Conservation (phyloP, 495 filamentous ascomycete genomes). For the Aspergillus carlsbadensis region DNA sequence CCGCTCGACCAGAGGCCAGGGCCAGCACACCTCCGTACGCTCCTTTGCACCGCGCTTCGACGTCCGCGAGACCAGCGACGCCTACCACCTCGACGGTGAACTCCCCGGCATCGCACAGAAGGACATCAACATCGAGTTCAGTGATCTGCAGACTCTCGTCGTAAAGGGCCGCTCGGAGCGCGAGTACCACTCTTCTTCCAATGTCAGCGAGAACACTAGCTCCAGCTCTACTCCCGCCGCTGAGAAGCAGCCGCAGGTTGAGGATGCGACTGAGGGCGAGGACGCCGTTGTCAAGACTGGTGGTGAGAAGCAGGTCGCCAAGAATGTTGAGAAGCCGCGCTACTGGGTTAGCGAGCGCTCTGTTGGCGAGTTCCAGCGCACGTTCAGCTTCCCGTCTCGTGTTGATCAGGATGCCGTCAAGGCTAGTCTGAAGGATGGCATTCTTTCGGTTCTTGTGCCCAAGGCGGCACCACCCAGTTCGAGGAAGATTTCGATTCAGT, state of each 20-base stretch:
- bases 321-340: conserved; percentile 40
- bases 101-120: conserved; percentile 80
- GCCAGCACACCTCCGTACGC: conserved; percentile 21
- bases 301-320: conserved; percentile 17
- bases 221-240: conserved; percentile 37
- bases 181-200: conserved; percentile 43
- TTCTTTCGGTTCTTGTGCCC: conserved; percentile 75
- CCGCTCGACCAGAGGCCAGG: conserved; percentile 25
- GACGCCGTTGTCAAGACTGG: conserved; percentile 9
- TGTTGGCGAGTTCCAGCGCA: conserved; percentile 78
- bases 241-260: conserved; percentile 20
- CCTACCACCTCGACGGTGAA: conserved; percentile 87
- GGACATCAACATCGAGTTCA: conserved; percentile 81
- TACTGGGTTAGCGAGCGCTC: conserved; percentile 87
- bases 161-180: conserved; percentile 64
- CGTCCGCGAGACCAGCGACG: conserved; percentile 64
- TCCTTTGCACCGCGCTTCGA: conserved; percentile 80
- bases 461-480: conserved; percentile 60
- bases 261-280: conserved; percentile 18
- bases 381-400: conserved; percentile 74
- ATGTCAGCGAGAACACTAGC: conserved; percentile 29
- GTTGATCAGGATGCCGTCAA: conserved; percentile 78
- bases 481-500: conserved; percentile 64
- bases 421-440: conserved; percentile 75
- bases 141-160: conserved; percentile 73